Evolutionary conservation across 1,284 basidiomycete species (phyloP), one percentile per base, ranked within the genome.

Genomic region (Leccinum huronense): DNA sequence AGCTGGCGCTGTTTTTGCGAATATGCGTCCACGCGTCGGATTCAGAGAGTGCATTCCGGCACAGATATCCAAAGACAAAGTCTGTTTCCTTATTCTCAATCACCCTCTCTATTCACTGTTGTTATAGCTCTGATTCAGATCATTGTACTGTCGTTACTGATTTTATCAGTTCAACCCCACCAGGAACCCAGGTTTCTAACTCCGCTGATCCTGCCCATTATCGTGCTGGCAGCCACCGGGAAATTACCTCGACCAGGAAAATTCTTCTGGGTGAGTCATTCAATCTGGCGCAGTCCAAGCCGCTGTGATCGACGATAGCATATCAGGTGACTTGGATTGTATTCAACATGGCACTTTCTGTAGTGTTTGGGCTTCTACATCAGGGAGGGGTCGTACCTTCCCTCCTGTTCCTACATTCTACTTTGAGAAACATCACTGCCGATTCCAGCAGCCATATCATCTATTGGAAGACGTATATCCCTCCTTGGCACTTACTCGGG

Each of bases 391-490:
- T 81, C 19, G 72, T 80, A 19, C 79, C 75, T 5, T 80, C 80
- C 9, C 72, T 81, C 23, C 67, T 80, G 53, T 68, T 70, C 48
- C 69, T 81, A 9, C 75, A 77, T 61, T 71, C 70, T 10, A 63
- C 58, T 16, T 63, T 78, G 57, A 56, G 40, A 14, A 31, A 54
- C 54, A 5, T 51, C 5, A 5, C 53, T 4, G 10, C 62, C 23
- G 54, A 23, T 45, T 60, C 62, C n/a, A 61, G 60, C 14, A 65
- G 64, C 58, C 67, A 67, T 30, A 57, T 80, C n/a, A 62, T 77
- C 11, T 79, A 78, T 58, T 80, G 79, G 80, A 81, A 77, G 68
- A 80, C 77, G 5, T 80, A 79, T 62, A 77, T 78, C 68, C 76
- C 80, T 9, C 79, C 79, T 1, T 68, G 73, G 45, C 77, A 80